Base-by-base conservation (phyloP, 805 yeast genomes). In the Candida jianshihensis region DNA sequence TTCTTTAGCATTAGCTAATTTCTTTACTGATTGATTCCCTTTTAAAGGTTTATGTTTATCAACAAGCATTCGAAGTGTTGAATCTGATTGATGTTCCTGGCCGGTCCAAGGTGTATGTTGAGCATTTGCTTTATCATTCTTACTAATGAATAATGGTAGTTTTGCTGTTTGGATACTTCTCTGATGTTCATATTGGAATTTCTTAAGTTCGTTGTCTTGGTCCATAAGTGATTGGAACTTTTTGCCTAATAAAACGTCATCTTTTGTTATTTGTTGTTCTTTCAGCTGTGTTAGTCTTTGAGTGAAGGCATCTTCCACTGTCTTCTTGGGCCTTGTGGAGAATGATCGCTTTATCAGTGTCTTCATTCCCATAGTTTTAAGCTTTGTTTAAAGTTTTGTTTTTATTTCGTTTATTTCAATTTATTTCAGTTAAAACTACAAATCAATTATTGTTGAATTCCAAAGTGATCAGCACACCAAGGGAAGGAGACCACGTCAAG, bases 1-100 rank as follows among this genome's bases (percentile, higher is more conserved):
- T 39, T 83, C 94, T 38, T 75, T 72, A 0, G 92, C 95, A 27
- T 56, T 59, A 19, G 68, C 60, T 5, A 85, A 48, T 38, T 86
- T 63, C 33, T 54, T 47, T 7, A 59, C 41, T 24, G 51, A 49
- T 12, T 49, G 44, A 13, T 50, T 43, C 4, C 53, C 46, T 43
- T 45, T 46, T 14, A 57, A 40, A 6, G 73, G 76, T 40, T 64
- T 70, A 39, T 64, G 59, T 25, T 63, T 55, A 48, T 80, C 87
- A 19, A 67, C 60, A 7, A 78, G 52, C 82, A 79, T 73, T 26
- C 87, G 56, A 24, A 67, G 49, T 5, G 66, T 61, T 4, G 73
- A 56, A 36, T 76, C 85, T 6, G 57, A 43, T 1, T 51, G 51
- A 4, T 56, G 37, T 42, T 79, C 85, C 4, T 59, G 51, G 0